Conservation (phyloP, 208 protist genomes). For the Leishmania guyanensis region DNA sequence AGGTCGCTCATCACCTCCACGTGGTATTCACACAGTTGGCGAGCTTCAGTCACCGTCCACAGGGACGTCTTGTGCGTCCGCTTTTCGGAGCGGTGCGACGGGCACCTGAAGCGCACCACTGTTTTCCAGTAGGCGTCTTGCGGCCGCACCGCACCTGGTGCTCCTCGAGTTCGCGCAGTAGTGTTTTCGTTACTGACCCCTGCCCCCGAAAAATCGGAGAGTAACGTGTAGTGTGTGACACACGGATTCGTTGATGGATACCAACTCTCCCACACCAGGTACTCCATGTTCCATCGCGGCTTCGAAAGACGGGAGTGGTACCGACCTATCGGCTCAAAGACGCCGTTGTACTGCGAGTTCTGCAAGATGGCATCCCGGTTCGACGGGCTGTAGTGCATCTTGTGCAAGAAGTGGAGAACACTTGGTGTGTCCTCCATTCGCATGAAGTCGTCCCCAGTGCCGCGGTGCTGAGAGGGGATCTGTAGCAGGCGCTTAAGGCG, state of each 20-base stretch:
- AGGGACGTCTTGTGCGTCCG: constrained; percentile 4
- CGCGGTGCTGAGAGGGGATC: neutral
- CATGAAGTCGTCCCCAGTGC: neutral
- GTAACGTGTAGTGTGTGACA: constrained; percentile 31
- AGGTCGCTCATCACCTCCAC: constrained; percentile 52
- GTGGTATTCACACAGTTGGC: constrained; percentile 65
- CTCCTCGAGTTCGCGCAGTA: neutral
- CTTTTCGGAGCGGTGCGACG: neutral
- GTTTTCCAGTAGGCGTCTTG: constrained; percentile 62
- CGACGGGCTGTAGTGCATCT: constrained; percentile 30
- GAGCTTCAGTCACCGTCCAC: constrained; percentile 73
- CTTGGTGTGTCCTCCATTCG: neutral
- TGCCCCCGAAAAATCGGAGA: constrained; percentile 1
- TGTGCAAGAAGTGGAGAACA: constrained; percentile 36
- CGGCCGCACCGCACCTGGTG: constrained; percentile 1
- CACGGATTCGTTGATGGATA: constrained; percentile 58
- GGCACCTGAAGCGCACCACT: constrained; percentile 67
- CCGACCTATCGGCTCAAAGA: constrained; percentile 59
- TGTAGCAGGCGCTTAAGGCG: constrained; percentile 26
- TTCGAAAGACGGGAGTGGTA: constrained; percentile 46
- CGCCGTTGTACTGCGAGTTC: constrained; percentile 26
- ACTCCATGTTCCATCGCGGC: constrained; percentile 59
- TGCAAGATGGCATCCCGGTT: constrained; percentile 18
- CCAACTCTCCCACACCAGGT: constrained; percentile 67
- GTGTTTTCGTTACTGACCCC: too few species aligned